Evolutionary conservation across 495 filamentous ascomycete genomes (phyloP).

Genomic region (Hypoxylon subgilvum): DNA sequence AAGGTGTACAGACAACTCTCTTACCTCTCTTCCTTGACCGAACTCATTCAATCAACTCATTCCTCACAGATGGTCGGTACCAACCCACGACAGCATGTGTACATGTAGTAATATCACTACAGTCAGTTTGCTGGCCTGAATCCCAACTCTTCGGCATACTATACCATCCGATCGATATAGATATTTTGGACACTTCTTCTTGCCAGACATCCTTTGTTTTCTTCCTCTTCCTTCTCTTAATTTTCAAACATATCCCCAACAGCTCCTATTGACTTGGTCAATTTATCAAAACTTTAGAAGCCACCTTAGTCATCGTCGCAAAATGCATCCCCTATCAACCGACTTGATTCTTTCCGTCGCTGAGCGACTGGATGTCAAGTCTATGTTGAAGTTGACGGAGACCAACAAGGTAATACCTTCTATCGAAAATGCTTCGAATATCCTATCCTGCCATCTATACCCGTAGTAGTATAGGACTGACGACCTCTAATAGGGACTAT

Average conservation of each 20-base stretch:
- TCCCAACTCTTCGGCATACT: not conserved
- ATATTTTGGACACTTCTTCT: not conserved
- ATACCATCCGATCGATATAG: not conserved
- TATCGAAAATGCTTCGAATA: not conserved
- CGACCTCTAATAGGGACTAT: not conserved
- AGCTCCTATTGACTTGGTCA: not conserved
- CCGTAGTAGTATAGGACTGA: not conserved
- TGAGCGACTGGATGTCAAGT: constrained; percentile 28
- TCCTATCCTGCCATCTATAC: not conserved
- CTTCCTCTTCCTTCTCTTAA: no score
- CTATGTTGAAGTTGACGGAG: constrained; percentile 18
- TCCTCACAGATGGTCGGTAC: no score
- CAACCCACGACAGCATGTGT: no score
- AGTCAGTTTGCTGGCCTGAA: no score
- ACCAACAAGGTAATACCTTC: constrained; percentile 24
- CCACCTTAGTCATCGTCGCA: not conserved
- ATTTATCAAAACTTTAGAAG: not conserved
- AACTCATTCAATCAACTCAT: not conserved
- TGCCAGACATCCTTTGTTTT: not conserved
- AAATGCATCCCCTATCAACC: not conserved
- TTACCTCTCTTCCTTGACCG: not conserved
- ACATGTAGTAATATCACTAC: no score
- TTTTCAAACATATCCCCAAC: not conserved
- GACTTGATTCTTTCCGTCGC: constrained; percentile 42
- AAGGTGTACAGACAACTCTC: constrained; percentile 8